These are phyloP conservation scores for Nakaseomyces delphensis DNA, from an alignment of 1,139 yeast species.

Conservation along the genomic window DNA sequence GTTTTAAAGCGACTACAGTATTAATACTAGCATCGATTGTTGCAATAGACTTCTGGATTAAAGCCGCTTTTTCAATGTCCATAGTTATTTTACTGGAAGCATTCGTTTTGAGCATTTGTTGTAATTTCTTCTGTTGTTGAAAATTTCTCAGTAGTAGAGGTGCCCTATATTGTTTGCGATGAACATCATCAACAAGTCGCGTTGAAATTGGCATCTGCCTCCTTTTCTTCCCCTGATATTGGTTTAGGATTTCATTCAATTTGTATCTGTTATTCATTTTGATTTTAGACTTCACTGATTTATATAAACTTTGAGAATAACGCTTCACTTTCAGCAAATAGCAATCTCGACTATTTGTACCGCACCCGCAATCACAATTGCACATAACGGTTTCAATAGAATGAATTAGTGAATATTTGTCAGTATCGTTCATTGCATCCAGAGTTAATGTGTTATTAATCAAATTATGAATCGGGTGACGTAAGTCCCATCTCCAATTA, in stretches of 20 bases:
- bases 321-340: conserved; percentile 53
- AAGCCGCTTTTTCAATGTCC: background rate
- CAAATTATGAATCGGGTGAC: conserved; percentile 64
- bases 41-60: conserved; percentile 6
- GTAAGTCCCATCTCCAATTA: conserved; percentile 81
- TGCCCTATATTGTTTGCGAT: conserved; percentile 15
- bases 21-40: conserved; percentile 1
- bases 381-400: conserved; percentile 55
- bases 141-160: conserved; percentile 10
- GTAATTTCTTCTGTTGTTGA: conserved; percentile 8
- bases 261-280: conserved; percentile 29
- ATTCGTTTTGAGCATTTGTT: conserved; percentile 9
- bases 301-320: conserved; percentile 24
- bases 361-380: conserved; percentile 66
- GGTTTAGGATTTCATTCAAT: conserved; percentile 27
- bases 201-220: conserved; percentile 31
- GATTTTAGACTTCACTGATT: conserved; percentile 27
- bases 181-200: conserved; percentile 22
- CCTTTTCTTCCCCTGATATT: conserved; percentile 26
- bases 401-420: conserved; percentile 48
- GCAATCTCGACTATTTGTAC: conserved; percentile 43
- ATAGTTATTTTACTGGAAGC: background rate
- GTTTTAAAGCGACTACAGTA: conserved; percentile 8
- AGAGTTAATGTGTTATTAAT: conserved; percentile 33
- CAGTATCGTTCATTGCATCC: conserved; percentile 39